These are phyloP conservation scores for Mucor saturninus DNA, from an alignment of 371 early-diverging fungal species.

Conservation along the genomic window DNA sequence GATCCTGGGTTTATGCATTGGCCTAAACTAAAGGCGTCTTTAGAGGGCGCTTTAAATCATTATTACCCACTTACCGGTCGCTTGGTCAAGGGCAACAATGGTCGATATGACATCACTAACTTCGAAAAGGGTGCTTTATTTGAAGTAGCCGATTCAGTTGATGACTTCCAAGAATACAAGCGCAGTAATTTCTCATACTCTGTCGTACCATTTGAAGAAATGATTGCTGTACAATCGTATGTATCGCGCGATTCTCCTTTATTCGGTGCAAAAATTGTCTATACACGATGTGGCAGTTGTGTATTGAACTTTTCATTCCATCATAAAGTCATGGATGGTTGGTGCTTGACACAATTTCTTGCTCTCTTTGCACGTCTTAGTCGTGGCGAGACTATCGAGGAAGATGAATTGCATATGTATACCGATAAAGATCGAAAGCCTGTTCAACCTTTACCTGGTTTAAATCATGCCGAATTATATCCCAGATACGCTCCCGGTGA, in stretches of 20 bases:
- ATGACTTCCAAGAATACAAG: constrained; percentile 19
- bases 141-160: constrained; percentile 18
- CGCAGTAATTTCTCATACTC: constrained; percentile 13
- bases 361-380: not conserved
- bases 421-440: constrained; percentile 12
- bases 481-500: constrained; percentile 4
- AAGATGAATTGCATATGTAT: not conserved
- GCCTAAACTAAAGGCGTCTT: not conserved
- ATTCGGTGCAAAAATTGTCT: constrained; percentile 9
- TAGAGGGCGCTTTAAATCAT: constrained; percentile 4
- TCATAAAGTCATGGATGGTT: constrained; percentile 25
- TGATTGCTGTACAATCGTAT: constrained; percentile 12
- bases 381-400: not conserved
- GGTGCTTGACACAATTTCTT: constrained; percentile 1
- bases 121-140: constrained; percentile 26
- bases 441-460: not conserved
- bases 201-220: constrained; percentile 13
- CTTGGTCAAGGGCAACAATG: constrained; percentile 8
- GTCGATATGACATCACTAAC: constrained; percentile 19
- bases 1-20: constrained; percentile 21
- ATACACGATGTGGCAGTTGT: constrained; percentile 13
- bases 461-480: constrained; percentile 16
- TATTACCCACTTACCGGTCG: constrained; percentile 23
- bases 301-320: constrained; percentile 6
- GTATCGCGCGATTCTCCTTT: constrained; percentile 12